A percentile compares a stretch with the other conserved stretches of the same genome.
Evolutionary conservation across 139 green algal genomes (phyloP).

Genomic region (Chlamydomonas incerta): DNA sequence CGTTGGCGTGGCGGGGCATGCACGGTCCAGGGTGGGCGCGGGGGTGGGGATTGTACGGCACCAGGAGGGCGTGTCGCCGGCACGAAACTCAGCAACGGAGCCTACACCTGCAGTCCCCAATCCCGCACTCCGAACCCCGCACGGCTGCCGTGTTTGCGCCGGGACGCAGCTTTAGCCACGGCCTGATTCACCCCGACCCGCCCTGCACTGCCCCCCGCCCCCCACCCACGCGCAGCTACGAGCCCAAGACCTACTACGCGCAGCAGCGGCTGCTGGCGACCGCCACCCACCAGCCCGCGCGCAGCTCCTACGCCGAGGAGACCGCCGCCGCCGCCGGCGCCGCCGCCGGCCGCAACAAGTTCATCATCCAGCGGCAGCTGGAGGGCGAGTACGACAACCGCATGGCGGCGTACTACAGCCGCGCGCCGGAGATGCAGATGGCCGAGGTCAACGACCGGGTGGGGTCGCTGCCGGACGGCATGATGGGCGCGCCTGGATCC

Average conservation of each 20-base stretch:
- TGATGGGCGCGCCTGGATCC: neutral
- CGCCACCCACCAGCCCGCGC: neutral
- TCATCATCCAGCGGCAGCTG: slow-evolving; percentile 40
- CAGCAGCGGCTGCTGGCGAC: slow-evolving; percentile 14
- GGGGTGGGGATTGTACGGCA: too few relatives aligned
- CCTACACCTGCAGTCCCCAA: too few relatives aligned
- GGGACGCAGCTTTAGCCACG: too few relatives aligned
- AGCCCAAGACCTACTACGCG: slow-evolving; percentile 8
- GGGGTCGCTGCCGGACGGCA: slow-evolving; percentile 8
- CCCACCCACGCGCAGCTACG: neutral
- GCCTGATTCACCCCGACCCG: neutral
- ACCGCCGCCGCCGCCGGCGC: neutral
- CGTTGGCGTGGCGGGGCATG: too few relatives aligned
- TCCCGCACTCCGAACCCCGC: too few relatives aligned
- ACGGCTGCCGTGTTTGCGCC: too few relatives aligned
- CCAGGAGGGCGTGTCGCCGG: too few relatives aligned
- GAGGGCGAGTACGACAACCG: slow-evolving; percentile 38
- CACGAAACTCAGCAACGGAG: too few relatives aligned
- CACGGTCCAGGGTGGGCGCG: too few relatives aligned
- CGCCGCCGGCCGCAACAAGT: neutral
- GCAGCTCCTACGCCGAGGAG: slow-evolving; percentile 17
- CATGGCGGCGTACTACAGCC: neutral
- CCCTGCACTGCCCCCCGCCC: neutral
- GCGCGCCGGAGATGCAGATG: slow-evolving; percentile 40
- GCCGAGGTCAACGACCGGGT: neutral